Base-by-base conservation (phyloP, 305 asterid species). In the Plantago lanceolata region DNA sequence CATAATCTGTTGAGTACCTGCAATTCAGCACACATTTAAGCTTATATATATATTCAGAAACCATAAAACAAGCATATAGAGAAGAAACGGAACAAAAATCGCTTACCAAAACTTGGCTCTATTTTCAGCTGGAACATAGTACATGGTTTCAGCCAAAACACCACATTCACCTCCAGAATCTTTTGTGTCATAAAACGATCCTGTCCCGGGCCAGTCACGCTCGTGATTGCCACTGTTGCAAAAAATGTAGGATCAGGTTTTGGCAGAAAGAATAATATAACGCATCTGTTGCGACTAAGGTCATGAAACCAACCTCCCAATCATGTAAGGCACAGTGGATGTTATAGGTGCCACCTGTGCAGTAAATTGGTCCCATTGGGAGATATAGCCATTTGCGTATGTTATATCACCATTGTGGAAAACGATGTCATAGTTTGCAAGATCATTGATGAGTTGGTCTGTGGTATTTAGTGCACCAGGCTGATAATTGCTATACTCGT, bases 141-240 rank as follows among this genome's bases (percentile, higher is more conserved):
- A 85, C 85, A 85, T 83, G 71, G 89, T 88, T 79, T 88, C 87
- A 48, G 96, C 96, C 26, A 59, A 77, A 51, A 88, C 96, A 43
- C 96, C 96, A 61, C 96, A 88, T 74, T 88, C 96, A 29, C 94
- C 96, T 57, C 96, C 96, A 21, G 96, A 88, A 73, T 88, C 94
- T 37, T 55, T 57, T 19, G 67, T 71, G 66, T 68, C 81, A 50
- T 85, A 88, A 71, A 88, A 88, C 63, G 89, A 83, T 19, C 96
- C 94, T 9, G 87, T 17, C 19, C 65, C 79, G 0, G 96, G 90
- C 88, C 94, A 85, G 67, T 85, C 94, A 5, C 96, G 94, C 69
- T 88, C 94, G 26, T 85, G 96, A 68, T 88, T 88, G 19, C 96
- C 96, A 73, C 96, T 88, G 81, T 75, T 57, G 29, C 18, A n/a